Evolutionary conservation across 371 early-diverging fungal genomes (phyloP).

Genomic region (Mucor indicus): DNA sequence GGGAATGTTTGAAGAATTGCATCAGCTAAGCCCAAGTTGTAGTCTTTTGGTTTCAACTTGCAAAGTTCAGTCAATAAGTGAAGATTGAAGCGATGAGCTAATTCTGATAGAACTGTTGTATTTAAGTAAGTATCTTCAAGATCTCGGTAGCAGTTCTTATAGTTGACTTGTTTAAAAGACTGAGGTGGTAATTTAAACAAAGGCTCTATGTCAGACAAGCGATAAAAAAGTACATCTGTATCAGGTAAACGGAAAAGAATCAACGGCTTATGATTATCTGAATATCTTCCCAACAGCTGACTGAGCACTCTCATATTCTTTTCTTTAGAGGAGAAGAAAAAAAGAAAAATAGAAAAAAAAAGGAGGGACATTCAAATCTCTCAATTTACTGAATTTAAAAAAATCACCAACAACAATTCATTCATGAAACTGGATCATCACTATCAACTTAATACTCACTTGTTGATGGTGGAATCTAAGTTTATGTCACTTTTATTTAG

Average conservation of each 20-base stretch:
- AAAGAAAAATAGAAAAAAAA: no score
- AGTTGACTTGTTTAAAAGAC: constrained; percentile 7
- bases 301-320: constrained; percentile 19
- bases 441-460: no score
- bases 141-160: constrained; percentile 19
- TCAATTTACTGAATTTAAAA: no score
- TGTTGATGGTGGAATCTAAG: no score
- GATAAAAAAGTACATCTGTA: constrained; percentile 16
- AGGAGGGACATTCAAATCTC: no score
- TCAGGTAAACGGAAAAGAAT: constrained; percentile 20
- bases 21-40: constrained; percentile 18
- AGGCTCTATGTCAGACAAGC: constrained; percentile 19
- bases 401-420: no score
- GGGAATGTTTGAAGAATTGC: constrained; percentile 19
- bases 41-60: constrained; percentile 25
- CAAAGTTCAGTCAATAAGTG: constrained; percentile 19
- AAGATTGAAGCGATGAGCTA: constrained; percentile 12
- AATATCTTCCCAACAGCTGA: constrained; percentile 20
- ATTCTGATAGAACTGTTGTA: constrained; percentile 14
- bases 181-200: constrained; percentile 17
- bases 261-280: constrained; percentile 16
- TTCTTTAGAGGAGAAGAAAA: no score
- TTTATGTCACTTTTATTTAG: no score
- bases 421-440: no score
- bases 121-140: constrained; percentile 24